Base-by-base conservation (phyloP, 768 basidiomycete species). In the Calocybe indica region DNA sequence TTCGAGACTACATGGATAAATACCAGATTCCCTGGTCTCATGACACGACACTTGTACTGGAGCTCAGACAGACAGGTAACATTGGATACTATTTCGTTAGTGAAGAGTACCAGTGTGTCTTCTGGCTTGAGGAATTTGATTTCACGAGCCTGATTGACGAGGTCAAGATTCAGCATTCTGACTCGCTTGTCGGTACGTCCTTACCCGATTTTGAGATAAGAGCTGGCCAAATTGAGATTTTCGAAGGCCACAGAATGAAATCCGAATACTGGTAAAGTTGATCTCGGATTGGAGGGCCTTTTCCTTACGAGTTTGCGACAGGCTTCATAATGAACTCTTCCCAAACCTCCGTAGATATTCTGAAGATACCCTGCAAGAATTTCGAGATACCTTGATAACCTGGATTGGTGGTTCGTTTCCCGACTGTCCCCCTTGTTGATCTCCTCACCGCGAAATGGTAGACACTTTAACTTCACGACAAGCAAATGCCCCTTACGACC, bases 81-180 rank as follows among this genome's bases (percentile, higher is more conserved):
- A 37, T 43, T 13, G 44, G 49, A 7, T 50, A 50, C 36, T 50
- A 50, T 40, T 50, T 50, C 36, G 49, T 45, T 14, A 39, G 46
- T 40, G 43, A 50, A 14, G 39, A 7, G 12, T 28, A 50, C 22
- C 49, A 46, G 14, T 38, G 30, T 7, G 35, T 46, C 22, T 50
- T 50, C 30, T 50, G 49, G 49, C 49, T 46, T 8, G 37, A 39
- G 12, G 13, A 35, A 36, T 45, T 46, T 34, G 28, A 11, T 29
- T 14, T 29, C 31, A 37, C 14, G 9, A 43, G 46, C 15, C 33
- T 50, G 12, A 4, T 22, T 4, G 38, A 45, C 15, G 49, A 50
- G 12, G 44, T 44, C 29, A 46, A 35, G n/a, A 39, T 50, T 32
- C 13, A 37, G 1, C 28, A 34, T 28, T 13, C 37, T 2, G 8